A percentile compares a stretch with the other conserved stretches of the same genome.
phyloP scores from a whole-genome alignment of 345 rosid genomes.

The Nephelium lappaceum region DNA sequence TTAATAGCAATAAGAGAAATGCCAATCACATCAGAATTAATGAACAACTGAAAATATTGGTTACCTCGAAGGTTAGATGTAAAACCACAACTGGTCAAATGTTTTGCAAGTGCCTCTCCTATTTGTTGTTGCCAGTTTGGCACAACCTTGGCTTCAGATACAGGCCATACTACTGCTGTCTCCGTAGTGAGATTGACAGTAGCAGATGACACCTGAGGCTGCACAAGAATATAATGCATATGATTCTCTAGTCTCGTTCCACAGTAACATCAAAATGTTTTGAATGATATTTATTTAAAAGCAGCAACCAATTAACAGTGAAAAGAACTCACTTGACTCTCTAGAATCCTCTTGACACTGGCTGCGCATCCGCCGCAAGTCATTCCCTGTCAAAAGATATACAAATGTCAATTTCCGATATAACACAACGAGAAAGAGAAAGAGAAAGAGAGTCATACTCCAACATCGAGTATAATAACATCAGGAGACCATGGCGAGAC shows the following conservation, averaged over 20 bases:
- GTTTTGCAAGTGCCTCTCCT: slow-evolving; percentile 90
- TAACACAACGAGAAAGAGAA: not conserved
- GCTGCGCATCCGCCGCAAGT: slow-evolving; percentile 98
- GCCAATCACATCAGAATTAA: slow-evolving; percentile 7
- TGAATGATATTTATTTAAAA: not conserved
- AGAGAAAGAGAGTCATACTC: slow-evolving; percentile 48
- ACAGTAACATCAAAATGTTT: not conserved
- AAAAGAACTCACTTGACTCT: slow-evolving; percentile 71
- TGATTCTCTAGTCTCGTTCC: not conserved
- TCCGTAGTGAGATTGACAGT: slow-evolving; percentile 91
- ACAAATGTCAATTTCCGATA: slow-evolving; percentile 4
- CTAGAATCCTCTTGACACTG: slow-evolving; percentile 90
- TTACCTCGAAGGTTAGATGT: slow-evolving; percentile 81
- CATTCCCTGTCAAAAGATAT: slow-evolving; percentile 69
- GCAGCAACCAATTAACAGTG: not conserved
- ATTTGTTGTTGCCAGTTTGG: slow-evolving; percentile 81
- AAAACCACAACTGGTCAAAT: slow-evolving; percentile 86
- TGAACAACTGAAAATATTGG: not conserved
- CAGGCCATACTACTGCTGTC: slow-evolving; percentile 93
- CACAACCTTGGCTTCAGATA: slow-evolving; percentile 66
- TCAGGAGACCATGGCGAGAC: slow-evolving; percentile 56
- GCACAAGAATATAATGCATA: slow-evolving; percentile 27
- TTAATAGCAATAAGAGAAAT: not conserved
- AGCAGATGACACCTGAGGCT: slow-evolving; percentile 92
- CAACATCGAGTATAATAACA: slow-evolving; percentile 85